Evolutionary conservation across 2,329 filamentous ascomycete genomes (phyloP), one percentile per base, ranked within the genome.

Genomic region (Emericellopsis atlantica): DNA sequence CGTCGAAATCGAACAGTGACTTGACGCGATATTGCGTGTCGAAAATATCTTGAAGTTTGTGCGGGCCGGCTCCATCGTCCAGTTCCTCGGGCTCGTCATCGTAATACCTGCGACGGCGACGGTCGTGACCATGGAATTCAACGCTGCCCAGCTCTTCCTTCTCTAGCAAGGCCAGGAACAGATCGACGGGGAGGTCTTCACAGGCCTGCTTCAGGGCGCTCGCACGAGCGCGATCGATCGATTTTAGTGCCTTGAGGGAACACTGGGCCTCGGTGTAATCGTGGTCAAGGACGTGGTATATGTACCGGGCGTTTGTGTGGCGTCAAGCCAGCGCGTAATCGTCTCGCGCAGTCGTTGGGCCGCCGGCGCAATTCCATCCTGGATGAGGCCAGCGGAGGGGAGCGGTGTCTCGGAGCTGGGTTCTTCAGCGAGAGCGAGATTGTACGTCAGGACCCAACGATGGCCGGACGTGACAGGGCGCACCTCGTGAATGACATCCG

Each of bases 401-500:
- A 14, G 34, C 16, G 12, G 29, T 31, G 15, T 33, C 9, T 34
- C 34, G 7, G 12, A 4, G 4, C 4, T 12, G 23, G 33, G 12
- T 38, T 26, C 36, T 15, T 22, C 36, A 5, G 49, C 43, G 15
- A 55, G 42, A 12, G 51, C 49, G 5, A 77, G 60, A 47, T 75
- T 74, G 53, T 73, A 78, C 0, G 64, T 70, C 10, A 77, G 46
- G 9, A 72, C 69, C 41, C 67, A 60, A 4, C 69, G 66, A 47
- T 67, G 64, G 3, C 72, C 72, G 0, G 60, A 62, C 0, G 46
- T 59, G 3, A 76, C 58, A 2, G 64, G 61, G 14, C 62, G 54
- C n/a, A 73, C 58, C 49, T 76, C 64, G 46, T 75, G 68, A 2
- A 55, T 57, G 1, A 75, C 69, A 42, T 76, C 69, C 0, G 68